Evolutionary conservation across 1,284 basidiomycete species (phyloP).

Genomic region (Trichosporon sp.): DNA sequence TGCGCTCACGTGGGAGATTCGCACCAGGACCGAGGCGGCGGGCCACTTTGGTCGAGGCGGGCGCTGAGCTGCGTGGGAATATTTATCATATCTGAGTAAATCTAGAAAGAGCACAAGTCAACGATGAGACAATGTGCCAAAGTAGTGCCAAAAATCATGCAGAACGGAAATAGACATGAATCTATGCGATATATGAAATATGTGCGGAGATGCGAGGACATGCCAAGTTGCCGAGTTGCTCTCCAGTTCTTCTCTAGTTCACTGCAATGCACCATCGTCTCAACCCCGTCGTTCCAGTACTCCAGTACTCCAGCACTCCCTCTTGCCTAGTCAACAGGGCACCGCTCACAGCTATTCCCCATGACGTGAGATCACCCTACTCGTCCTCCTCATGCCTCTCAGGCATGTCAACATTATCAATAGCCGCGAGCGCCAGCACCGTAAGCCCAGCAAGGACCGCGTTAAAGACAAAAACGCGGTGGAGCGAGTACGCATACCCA

Average conservation of each 20-base stretch:
- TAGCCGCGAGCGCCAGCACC: conserved; percentile 22
- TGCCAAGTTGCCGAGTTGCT: background rate
- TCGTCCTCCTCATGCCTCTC: conserved; percentile 3
- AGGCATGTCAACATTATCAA: conserved; percentile 35
- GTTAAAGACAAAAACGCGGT: conserved; percentile 77
- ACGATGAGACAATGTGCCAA: background rate
- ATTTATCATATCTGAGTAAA: no score
- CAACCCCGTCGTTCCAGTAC: no score
- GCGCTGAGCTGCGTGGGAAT: no score
- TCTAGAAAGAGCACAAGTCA: background rate
- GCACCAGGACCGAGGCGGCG: conserved; percentile 32
- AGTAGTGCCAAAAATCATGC: background rate
- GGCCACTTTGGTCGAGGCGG: no score
- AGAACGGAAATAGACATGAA: background rate
- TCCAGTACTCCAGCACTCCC: background rate
- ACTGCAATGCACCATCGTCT: background rate
- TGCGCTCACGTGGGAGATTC: conserved; percentile 51
- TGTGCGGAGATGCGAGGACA: background rate
- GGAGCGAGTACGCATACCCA: conserved; percentile 76
- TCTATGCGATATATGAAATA: background rate
- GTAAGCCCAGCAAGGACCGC: conserved; percentile 45
- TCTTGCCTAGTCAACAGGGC: background rate
- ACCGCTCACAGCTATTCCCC: background rate
- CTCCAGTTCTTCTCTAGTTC: background rate
- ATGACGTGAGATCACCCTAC: background rate